These are phyloP conservation scores for Ophiostoma piceae DNA, from an alignment of 2,329 filamentous ascomycete species.

Conservation along the genomic window DNA sequence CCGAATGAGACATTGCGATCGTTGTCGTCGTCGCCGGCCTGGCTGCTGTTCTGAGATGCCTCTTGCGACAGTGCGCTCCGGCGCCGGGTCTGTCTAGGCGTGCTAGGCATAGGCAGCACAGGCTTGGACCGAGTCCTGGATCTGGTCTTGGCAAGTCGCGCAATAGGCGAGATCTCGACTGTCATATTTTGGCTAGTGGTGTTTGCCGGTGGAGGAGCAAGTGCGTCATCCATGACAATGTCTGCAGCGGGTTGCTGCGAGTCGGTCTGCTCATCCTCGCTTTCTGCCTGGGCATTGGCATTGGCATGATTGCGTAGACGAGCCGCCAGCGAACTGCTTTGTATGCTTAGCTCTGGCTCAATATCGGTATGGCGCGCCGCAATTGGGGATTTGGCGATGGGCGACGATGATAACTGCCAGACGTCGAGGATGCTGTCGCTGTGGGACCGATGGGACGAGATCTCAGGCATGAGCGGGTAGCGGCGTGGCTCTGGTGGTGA, in stretches of 20 bases:
- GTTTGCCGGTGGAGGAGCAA: not conserved
- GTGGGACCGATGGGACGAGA: constrained; percentile 44
- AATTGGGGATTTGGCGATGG: constrained; percentile 48
- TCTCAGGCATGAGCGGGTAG: constrained; percentile 49
- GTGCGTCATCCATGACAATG: not conserved
- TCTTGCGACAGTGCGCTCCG: constrained; percentile 19
- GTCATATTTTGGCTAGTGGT: not conserved
- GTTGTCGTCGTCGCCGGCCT: not conserved
- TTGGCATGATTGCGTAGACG: not conserved
- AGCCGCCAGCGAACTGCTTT: not conserved
- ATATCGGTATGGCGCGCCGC: constrained; percentile 32
- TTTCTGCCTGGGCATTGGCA: not conserved
- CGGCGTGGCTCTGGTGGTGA: constrained; percentile 53
- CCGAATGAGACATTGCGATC: not conserved
- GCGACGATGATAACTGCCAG: constrained; percentile 54
- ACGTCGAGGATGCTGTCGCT: constrained; percentile 37
- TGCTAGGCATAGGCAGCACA: constrained; percentile 9
- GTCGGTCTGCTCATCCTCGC: not conserved
- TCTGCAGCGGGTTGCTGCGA: not conserved
- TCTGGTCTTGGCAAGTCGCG: not conserved
- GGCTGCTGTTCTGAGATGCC: constrained; percentile 11
- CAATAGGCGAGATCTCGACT: constrained; percentile 14
- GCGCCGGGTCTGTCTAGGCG: constrained; percentile 21
- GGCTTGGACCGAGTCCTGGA: constrained; percentile 6
- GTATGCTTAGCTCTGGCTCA: constrained; percentile 25